Base-by-base conservation (phyloP, 805 yeast genomes). In the Ogataea methylovora region DNA sequence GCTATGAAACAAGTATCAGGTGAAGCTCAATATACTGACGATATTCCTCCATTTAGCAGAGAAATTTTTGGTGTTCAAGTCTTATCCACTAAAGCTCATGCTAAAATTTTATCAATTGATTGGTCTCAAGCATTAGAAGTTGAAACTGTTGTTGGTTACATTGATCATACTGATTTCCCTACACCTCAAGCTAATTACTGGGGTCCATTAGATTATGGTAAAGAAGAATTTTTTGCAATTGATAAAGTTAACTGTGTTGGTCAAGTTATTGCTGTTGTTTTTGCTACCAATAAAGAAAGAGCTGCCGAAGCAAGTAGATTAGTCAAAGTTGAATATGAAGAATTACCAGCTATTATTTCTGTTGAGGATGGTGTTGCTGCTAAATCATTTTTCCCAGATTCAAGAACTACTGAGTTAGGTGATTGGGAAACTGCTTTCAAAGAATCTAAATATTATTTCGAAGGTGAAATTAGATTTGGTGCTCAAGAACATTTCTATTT, bases 401-500 rank as follows among this genome's bases (percentile, higher is more conserved):
- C 38, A 8, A 53, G 69, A 32, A 35, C 42, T 11, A 49, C 60
- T 8, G 52, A 46, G 12, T 54, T 59, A 19, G 73, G 72, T n/a
- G 69, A 65, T 37, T 56, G 61, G 45, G 63, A 59, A 17, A 42
- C 42, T 17, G 69, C 63, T 5, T 62, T 65, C 44, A 50, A 51
- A 12, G 44, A 39, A 12, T 39, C 56, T 6, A 46, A 46, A 30
- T 47, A 64, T 39, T 45, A 45, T 20, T 51, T 67, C 39, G 65
- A 62, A 38, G 69, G 67, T 12, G 38, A 48, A 8, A 49, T 59
- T 11, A 50, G 69, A 36, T 52, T 65, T 37, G 71, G 72, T 7
- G 67, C 72, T 2, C 73, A 67, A 37, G 73, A 67, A 39, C 73
- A 67, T 51, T 67, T 67, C 43, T 67, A 67, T 42, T 58, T 67